phyloP scores from a whole-genome alignment of 257 asterid genomes.

The Ballota nigra region DNA sequence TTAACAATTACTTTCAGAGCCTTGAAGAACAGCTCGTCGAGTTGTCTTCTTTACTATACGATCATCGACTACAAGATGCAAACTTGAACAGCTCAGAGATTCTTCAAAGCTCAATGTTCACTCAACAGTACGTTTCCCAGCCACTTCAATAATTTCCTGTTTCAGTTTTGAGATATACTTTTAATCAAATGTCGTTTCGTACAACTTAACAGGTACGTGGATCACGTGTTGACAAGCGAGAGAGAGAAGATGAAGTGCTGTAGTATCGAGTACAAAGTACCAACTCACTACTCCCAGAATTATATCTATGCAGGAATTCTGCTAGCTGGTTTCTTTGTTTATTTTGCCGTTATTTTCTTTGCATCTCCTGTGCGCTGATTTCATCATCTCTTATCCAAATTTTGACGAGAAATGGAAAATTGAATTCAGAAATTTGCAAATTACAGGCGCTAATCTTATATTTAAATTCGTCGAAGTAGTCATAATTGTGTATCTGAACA shows the following conservation, averaged over 20 bases:
- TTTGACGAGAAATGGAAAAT: constrained; percentile 13
- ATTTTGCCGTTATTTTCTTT: constrained; percentile 82
- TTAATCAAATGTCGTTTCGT: background rate
- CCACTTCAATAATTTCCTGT: background rate
- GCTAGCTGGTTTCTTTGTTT: constrained; percentile 85
- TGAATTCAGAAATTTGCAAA: background rate
- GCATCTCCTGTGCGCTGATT: constrained; percentile 76
- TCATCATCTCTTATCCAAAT: constrained; percentile 6
- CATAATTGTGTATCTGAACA: background rate
- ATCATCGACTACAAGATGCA: constrained; percentile 84
- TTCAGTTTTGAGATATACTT: background rate
- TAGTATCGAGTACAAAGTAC: constrained; percentile 70
- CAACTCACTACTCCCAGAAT: too few relatives aligned
- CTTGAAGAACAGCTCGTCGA: constrained; percentile 96
- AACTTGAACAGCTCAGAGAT: constrained; percentile 78
- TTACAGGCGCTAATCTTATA: background rate
- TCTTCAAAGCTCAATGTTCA: constrained; percentile 85
- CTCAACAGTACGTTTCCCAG: constrained; percentile 75
- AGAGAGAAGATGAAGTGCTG: constrained; percentile 96
- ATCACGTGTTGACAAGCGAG: constrained; percentile 69
- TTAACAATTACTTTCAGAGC: constrained; percentile 41
- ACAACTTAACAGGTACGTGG: constrained; percentile 91
- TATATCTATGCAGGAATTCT: too few relatives aligned
- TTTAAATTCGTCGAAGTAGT: background rate
- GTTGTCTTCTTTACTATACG: constrained; percentile 76